phyloP scores from a whole-genome alignment of 495 filamentous ascomycete species.

The Talaromyces thailandensis region DNA sequence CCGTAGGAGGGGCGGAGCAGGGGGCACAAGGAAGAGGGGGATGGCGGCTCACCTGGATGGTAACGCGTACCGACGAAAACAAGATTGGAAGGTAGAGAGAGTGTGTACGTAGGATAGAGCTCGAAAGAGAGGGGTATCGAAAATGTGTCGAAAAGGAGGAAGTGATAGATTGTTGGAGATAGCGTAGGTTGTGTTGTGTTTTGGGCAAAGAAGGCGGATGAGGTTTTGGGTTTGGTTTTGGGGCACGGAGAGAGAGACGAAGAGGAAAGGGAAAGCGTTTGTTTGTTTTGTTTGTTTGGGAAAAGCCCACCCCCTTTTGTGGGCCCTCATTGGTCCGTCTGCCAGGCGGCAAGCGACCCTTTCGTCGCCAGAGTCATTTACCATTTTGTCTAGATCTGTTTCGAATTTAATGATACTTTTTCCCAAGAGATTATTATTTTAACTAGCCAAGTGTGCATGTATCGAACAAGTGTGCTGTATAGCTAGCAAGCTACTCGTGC shows the following conservation, averaged over 20 bases:
- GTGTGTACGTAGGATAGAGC: slow-evolving; percentile 11
- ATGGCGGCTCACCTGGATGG: slow-evolving; percentile 12
- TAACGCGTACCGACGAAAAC: slow-evolving; percentile 17
- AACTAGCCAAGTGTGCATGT: not conserved
- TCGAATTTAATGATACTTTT: not conserved
- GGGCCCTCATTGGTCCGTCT: not conserved
- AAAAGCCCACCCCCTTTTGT: not conserved
- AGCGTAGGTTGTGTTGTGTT: slow-evolving; percentile 13
- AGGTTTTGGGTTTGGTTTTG: not conserved
- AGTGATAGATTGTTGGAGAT: not conserved
- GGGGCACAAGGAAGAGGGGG: slow-evolving; percentile 8
- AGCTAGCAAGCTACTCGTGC: not conserved
- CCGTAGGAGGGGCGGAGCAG: slow-evolving; percentile 11
- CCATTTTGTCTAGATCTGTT: not conserved
- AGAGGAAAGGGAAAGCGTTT: slow-evolving; percentile 19
- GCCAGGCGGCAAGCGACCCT: slow-evolving; percentile 1
- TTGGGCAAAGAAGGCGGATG: slow-evolving; percentile 9
- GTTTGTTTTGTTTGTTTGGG: slow-evolving; percentile 5
- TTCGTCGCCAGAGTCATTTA: not conserved
- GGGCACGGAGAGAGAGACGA: slow-evolving; percentile 24
- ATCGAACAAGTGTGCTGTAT: not conserved
- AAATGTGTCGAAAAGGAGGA: not conserved
- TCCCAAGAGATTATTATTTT: not conserved
- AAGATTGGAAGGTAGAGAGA: slow-evolving; percentile 15
- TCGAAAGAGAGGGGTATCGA: slow-evolving; percentile 17